A percentile compares a stretch with the other conserved stretches of the same genome.
phyloP scores from a whole-genome alignment of 441 rosid species.

The Euphorbia schlechtendalii region DNA sequence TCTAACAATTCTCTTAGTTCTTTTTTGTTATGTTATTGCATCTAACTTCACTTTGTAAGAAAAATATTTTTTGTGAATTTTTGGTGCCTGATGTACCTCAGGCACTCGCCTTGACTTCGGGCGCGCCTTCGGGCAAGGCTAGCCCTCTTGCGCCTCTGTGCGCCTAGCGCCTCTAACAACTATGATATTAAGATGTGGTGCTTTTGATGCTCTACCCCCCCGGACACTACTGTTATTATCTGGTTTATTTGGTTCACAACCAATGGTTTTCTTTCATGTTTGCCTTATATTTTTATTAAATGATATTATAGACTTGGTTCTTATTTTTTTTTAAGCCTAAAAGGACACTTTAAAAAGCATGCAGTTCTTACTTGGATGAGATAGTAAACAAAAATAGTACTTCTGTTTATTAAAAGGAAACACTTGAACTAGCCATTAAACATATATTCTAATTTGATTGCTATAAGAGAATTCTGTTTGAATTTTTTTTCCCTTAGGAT shows the following conservation, averaged over 20 bases:
- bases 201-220: not conserved
- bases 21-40: too few relatives aligned
- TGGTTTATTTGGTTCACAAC: not conserved
- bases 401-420: not conserved
- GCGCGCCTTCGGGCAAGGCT: too few relatives aligned
- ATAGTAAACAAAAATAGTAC: not conserved
- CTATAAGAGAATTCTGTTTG: not conserved
- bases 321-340: not conserved
- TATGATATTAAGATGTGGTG: not conserved
- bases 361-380: not conserved
- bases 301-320: not conserved
- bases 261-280: not conserved
- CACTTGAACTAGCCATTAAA: not conserved
- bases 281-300: not conserved
- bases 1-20: too few relatives aligned
- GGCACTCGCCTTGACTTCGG: too few relatives aligned
- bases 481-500: too few relatives aligned
- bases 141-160: too few relatives aligned
- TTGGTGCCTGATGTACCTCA: too few relatives aligned
- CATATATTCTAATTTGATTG: not conserved
- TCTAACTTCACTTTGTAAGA: too few relatives aligned
- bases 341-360: slow-evolving; percentile 1
- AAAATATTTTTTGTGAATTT: too few relatives aligned
- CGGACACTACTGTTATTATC: not conserved
- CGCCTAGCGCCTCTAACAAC: too few relatives aligned